Base-by-base conservation (phyloP, 805 yeast genomes). In the Lachancea quebecensis region DNA sequence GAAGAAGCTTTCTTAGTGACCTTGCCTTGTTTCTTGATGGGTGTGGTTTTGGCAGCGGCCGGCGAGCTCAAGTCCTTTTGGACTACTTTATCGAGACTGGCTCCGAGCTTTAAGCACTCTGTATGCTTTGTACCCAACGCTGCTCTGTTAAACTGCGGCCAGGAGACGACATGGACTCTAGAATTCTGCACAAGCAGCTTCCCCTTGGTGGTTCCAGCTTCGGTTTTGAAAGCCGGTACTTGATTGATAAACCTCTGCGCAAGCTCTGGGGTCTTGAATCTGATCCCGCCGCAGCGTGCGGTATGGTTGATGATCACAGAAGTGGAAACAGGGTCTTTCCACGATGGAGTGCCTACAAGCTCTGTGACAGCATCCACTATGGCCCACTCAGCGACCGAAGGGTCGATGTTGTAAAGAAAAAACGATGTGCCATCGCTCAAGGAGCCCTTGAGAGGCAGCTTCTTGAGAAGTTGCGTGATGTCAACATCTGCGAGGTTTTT, bases 361-460 rank as follows among this genome's bases (percentile, higher is more conserved):
- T 54, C 46, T 2, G 83, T 29, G 41, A 65, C 55, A 25, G 55
- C 61, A 4, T 64, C 66, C 10, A 74, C 55, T 12, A 66, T 42
- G 10, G 72, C 42, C 6, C 67, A 81, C 53, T 82, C 87, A 0
- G 95, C 82, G 6, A 82, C 58, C 12, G 79, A 78, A 3, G 78
- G 76, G 48, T 75, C 81, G 15, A 87, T 69, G 1, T 96, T 96
- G 64, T 81, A 85, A 89, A 57, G 58, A 89, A 88, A 43, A 88
- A 74, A 0, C 89, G 74, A 42, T 70, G 73, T n/a, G 77, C 56
- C 0, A 62, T 54, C 0, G 49, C 48, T 30, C 9, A 82, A 58
- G n/a, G 74, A 70, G 1, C 85, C 86, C 35, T 77, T 78, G 46
- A 85, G 72, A 0, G 95, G 95, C n/a, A 88, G 65, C 51, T 74